These are phyloP conservation scores for Helotiales sp. DNA, from an alignment of 2,329 filamentous ascomycete species.

Conservation along the genomic window DNA sequence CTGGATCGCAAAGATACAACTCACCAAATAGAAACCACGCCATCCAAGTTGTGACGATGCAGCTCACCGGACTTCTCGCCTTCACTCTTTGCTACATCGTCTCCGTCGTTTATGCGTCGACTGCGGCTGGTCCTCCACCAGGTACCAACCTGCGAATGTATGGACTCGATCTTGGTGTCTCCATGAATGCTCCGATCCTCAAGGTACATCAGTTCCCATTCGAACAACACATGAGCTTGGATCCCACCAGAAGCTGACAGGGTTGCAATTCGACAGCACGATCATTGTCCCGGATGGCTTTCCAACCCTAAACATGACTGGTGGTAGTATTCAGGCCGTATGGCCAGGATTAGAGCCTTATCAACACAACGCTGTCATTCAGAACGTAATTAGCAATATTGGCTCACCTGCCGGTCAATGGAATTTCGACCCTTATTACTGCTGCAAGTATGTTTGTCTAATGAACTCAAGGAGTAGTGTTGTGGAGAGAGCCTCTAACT, in stretches of 20 bases:
- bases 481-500: not conserved
- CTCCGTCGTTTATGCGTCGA: not conserved
- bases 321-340: constrained; percentile 50
- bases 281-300: constrained; percentile 16
- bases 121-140: not conserved
- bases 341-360: constrained; percentile 42
- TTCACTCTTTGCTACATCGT: not conserved
- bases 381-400: constrained; percentile 23
- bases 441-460: constrained; percentile 14
- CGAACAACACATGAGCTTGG: no score
- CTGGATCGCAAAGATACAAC: no score
- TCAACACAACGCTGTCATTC: constrained; percentile 11
- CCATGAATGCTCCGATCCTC: not conserved
- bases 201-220: not conserved
- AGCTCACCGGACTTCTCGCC: no score
- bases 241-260: no score
- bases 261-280: constrained; percentile 22
- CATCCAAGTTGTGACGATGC: no score
- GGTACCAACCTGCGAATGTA: not conserved
- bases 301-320: constrained; percentile 37
- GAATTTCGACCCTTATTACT: constrained; percentile 21
- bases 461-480: no score
- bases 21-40: no score
- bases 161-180: not conserved
- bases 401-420: constrained; percentile 13